Evolutionary conservation across 2,329 filamentous ascomycete genomes (phyloP).

Genomic region (Didymella keratinophila): DNA sequence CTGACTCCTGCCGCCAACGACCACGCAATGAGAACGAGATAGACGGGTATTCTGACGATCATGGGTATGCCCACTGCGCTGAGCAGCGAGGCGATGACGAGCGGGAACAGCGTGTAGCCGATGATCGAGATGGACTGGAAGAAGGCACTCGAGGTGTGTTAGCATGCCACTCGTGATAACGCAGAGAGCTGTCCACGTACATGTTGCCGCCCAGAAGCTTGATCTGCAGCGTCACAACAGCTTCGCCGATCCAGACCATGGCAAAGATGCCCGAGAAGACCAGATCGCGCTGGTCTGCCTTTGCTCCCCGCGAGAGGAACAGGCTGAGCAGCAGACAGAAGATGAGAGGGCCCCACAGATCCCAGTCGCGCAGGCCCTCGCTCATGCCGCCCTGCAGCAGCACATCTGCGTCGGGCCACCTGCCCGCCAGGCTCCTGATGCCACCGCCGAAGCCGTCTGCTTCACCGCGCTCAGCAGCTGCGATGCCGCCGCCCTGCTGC

Average conservation of each 20-base stretch:
- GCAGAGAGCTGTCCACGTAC: slow-evolving; percentile 63
- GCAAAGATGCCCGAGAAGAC: slow-evolving; percentile 98
- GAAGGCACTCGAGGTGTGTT: slow-evolving; percentile 75
- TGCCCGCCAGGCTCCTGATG: slow-evolving; percentile 64
- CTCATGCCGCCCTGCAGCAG: slow-evolving; percentile 78
- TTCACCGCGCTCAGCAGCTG: slow-evolving; percentile 66
- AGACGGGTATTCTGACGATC: slow-evolving; percentile 87
- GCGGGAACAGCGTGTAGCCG: slow-evolving; percentile 95
- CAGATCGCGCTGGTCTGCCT: slow-evolving; percentile 79
- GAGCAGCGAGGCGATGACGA: slow-evolving; percentile 90
- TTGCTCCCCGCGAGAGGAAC: slow-evolving; percentile 83
- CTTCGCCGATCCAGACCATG: slow-evolving; percentile 95
- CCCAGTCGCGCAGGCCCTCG: slow-evolving; percentile 92
- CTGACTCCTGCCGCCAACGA: slow-evolving; percentile 94
- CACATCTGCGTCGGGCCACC: slow-evolving; percentile 73
- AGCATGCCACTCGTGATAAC: slow-evolving; percentile 24
- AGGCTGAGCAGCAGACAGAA: slow-evolving; percentile 91
- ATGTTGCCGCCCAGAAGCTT: slow-evolving; percentile 96
- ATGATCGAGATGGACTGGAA: slow-evolving; percentile 98
- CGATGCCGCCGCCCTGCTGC: slow-evolving; percentile 64
- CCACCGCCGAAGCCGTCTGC: slow-evolving; percentile 53
- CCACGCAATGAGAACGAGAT: slow-evolving; percentile 88
- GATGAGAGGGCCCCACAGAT: slow-evolving; percentile 95
- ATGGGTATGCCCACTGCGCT: slow-evolving; percentile 82
- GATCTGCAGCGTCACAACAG: slow-evolving; percentile 96